Base-by-base conservation (phyloP, 352 stramenopile genomes). In the Pythium phragmiticola region DNA sequence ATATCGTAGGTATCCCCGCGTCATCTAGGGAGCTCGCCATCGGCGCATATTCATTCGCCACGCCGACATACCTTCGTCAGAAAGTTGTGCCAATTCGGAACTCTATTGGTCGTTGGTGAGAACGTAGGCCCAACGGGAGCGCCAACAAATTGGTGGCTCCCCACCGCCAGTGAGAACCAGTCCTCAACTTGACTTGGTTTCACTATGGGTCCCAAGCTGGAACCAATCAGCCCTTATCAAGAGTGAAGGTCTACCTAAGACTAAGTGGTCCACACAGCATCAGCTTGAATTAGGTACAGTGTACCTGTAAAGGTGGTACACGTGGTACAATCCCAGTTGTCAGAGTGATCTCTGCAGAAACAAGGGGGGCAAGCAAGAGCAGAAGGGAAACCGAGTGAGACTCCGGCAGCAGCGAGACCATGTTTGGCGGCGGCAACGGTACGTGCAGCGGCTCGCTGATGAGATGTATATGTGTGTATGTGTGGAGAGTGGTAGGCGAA, bases 1-100 rank as follows among this genome's bases (percentile, higher is more conserved):
- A 17, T 33, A 36, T 17, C 37, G 21, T 30, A 8, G 2, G 9
- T 34, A 23, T 30, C 34, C 34, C n/a, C 17, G 13, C 21, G 37
- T 16, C 39, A 14, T 37, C 11, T n/a, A 30, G 56, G 63, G 34
- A 42, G 13, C 11, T 23, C 13, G 45, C 17, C 13, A 17, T 43
- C 48, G 36, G 39, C 60, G 36, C 69, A 70, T 68, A 63, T 58
- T 65, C 65, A 67, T 57, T 48, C 39, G 28, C 33, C 21, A 45
- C 41, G 30, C 54, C 42, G n/a, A 68, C 70, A 76, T 86, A 93
- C 82, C 82, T 89, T 88, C 73, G 70, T 89, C 78, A 86, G 80
- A 90, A 92, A 90, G 80, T 88, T 89, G 81, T 84, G 84, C 80
- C 78, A 93, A 93, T 91, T 93, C 90, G 84, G 84, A 93, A 93